Base-by-base conservation (phyloP, 805 yeast genomes). In the Nakazawaea anatomiae region DNA sequence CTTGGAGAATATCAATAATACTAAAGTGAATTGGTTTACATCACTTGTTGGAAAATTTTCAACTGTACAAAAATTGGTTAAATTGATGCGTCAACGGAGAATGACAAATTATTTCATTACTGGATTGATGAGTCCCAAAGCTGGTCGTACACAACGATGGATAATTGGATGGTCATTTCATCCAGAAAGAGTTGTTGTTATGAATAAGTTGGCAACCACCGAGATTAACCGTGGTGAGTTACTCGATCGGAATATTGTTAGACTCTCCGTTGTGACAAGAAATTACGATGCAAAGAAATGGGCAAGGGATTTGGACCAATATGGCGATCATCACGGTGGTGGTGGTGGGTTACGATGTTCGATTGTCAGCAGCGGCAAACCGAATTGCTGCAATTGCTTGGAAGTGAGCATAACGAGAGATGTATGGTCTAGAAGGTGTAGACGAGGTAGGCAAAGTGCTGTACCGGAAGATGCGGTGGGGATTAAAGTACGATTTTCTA, bases 21-120 rank as follows among this genome's bases (percentile, higher is more conserved):
- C 42, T 3, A 31, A 51, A n/a, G 55, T 62, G 18, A 53, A 44
- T 4, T 74, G 78, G 78, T 73, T 60, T 54, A 65, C 76, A n/a
- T 64, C 75, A 6, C 53, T 61, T 29, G 25, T 61, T 5, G 65
- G 66, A 1, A 61, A 58, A 34, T 52, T 43, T 34, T 54, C 38
- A 27, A 53, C 57, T 27, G 52, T 59, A 34, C 48, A 28, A 12
- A 55, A 45, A 28, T 44, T 56, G 49, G 54, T 54, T 28, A 55
- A 47, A 28, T 39, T 40, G 6, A 34, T 54, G 43, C 48, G 44
- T 31, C 29, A 40, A 6, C 30, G 42, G 29, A 48, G 42, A 4
- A 48, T 55, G 44, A 55, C 56, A 38, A 65, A 65, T 39, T 71
- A 57, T 50, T 70, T 63, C 1, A 52, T 69, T 2, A 25, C 34